Evolutionary conservation across 352 stramenopile genomes (phyloP), one percentile per base, ranked within the genome.

Genomic region (Stephanocyclus meneghinianus): DNA sequence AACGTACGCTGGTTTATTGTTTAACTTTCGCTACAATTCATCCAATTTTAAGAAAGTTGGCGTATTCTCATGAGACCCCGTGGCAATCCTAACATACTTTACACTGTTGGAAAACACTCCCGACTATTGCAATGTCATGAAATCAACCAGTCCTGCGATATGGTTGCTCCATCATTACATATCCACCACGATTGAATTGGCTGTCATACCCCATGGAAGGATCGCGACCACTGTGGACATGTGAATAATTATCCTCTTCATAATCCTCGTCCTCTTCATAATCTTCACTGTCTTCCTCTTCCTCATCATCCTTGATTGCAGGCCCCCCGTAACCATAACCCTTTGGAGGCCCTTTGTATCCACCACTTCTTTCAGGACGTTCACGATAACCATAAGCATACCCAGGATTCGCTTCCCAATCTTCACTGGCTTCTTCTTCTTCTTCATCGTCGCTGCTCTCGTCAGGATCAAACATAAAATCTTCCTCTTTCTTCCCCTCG

Each of bases 381-480:
- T 65, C 57, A 9, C 32, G 10, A 30, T 65, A 65, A n/a, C 57
- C 57, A 51, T 65, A 65, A 7, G 21, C 10, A 65, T 65, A 51
- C 4, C 57, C 57, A 35, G 57, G 57, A 51, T 65, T 1, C 13
- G 8, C 29, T 50, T 65, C 37, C 26, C 3, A 35, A 35, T 48
- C 57, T 9, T 53, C 37, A 30, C 50, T 59, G 2, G 59, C 44
- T 45, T 71, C 64, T 42, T 72, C 64, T 6, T 56, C 48, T 21
- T 80, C 73, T 35, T 59, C 32, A 1, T 50, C 47, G 62, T 78
- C 69, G 57, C 35, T 55, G 35, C 50, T 62, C 16, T 68, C 71
- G 48, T 74, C 42, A 16, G 78, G 71, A 71, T 85, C 77, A 75
- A 78, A 74, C 45, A 59, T 30, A 40, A 80, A 84, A 64, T 84